Base-by-base conservation (phyloP, 495 filamentous ascomycete genomes). In the Cercophora sp. region DNA sequence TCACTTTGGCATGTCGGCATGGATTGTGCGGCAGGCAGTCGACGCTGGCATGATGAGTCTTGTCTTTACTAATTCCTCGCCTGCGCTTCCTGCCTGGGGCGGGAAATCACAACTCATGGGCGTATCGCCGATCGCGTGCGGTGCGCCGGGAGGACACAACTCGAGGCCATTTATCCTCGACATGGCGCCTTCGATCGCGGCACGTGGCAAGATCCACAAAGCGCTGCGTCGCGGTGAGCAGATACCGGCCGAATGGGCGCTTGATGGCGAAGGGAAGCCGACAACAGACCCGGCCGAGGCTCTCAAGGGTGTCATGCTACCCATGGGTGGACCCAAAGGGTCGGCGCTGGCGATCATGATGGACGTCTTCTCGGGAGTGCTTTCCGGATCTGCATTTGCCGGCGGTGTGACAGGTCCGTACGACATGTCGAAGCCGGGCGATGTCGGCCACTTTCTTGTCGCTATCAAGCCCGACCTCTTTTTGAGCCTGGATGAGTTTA, bases 1-100 rank as follows among this genome's bases (percentile, higher is more conserved):
- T 63, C 87, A 91, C 65, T 89, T 88, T 57, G 87, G 87, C 48
- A 90, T 89, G 86, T 79, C 78, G 0, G 86, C 86, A 0, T 89
- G 86, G 85, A 51, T 90, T 6, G 86, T 88, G 29, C 80, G 85
- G 64, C 84, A 88, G 65, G 87, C 87, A 8, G 57, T 87, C 37
- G 82, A 88, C 42, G 80, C 77, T 4, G 80, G 76, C 11, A 85
- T 89, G 84, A 83, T 88, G 79, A 79, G 74, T 48, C 72, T 91
- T 0, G 86, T 89, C 4, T 91, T 91, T 56, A 91, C 87, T 25
- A 91, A 90, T 66, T 85, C 81, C 9, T 85, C 81, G 16, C 85
- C 86, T 0, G 87, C 86, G 24, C 67, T 91, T 41, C 86, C 87
- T 0, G 82, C 79, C 2, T 91, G 83, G 79, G 87, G 87, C 16